Conservation (phyloP, 2,329 filamentous ascomycete genomes). For the Chrysosporium queenslandicum region DNA sequence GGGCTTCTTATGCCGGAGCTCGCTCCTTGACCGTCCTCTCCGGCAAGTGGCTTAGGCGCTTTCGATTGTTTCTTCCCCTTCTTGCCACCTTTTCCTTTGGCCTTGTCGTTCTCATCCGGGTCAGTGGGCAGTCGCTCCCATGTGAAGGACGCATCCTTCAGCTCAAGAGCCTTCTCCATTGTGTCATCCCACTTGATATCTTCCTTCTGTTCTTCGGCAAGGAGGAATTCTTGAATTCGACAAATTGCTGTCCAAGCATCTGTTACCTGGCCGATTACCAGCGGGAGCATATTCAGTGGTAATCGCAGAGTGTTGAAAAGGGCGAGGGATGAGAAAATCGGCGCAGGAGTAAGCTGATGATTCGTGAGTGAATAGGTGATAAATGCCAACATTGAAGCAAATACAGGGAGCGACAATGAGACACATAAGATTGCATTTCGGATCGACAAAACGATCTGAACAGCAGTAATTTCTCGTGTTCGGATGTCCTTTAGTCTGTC, state of each 20-base stretch:
- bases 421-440: conserved; percentile 77
- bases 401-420: conserved; percentile 75
- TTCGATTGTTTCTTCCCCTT: conserved; percentile 19
- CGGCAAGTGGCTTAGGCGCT: conserved; percentile 1
- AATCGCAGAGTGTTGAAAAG: conserved; percentile 86
- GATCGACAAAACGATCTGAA: conserved; percentile 72
- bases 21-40: conserved; percentile 22
- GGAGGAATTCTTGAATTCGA: conserved; percentile 77
- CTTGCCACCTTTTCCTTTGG: conserved; percentile 13
- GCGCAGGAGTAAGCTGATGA: conserved; percentile 60
- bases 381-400: conserved; percentile 90
- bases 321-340: conserved; percentile 84
- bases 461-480: conserved; percentile 65
- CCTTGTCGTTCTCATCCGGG: conserved; percentile 15
- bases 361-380: conserved; percentile 62
- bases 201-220: conserved; percentile 75
- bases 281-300: conserved; percentile 76
- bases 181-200: conserved; percentile 50
- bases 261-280: conserved; percentile 79
- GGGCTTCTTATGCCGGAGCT: conserved; percentile 20
- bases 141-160: conserved; percentile 67
- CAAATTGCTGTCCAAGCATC: conserved; percentile 79
- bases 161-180: conserved; percentile 51
- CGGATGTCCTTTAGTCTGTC: conserved; percentile 65
- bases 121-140: conserved; percentile 55